Base-by-base conservation (phyloP, 2,329 filamentous ascomycete species). In the Plectosphaerella sp. region DNA sequence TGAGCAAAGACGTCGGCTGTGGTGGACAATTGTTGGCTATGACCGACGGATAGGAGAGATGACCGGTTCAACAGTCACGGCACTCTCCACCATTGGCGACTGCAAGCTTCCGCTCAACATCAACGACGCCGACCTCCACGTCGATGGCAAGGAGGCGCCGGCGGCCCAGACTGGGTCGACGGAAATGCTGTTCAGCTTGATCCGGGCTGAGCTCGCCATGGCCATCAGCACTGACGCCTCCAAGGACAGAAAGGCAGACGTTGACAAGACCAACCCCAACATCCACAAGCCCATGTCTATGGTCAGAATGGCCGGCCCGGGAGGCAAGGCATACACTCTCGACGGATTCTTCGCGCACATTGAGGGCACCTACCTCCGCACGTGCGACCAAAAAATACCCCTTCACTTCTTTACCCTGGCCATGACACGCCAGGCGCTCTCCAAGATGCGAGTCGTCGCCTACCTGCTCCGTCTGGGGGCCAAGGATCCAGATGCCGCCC, bases 11-110 rank as follows among this genome's bases (percentile, higher is more conserved):
- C 79, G 87, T 48, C 77, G 87, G 37, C 70, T 91, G 2, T 90
- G 86, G 87, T 91, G 86, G 86, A 81, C 83, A 33, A 73, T 91
- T 15, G 76, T 86, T 14, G 73, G 82, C 24, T 86, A 89, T 57
- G 88, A 91, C 64, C 75, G 79, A 54, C 83, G 87, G 20, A 79
- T 89, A 37, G 78, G 83, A 52, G 87, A 90, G 63, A 79, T 89
- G 65, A 78, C 82, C 4, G 79, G 80, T 47, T 80, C 77, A 16
- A 73, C 76, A 35, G 76, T 83, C 50, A 83, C 79, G 5, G 79
- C 78, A 1, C 70, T 83, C 24, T 79, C 78, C 1, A 77, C 71
- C 36, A 72, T 72, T 10, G 73, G 74, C 10, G 80, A 83, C 61
- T 82, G 79, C 65, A 77, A 73, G 54, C 66, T 82, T 33, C 82